Base-by-base conservation (phyloP, 2,329 filamentous ascomycete species). In the Talaromyces pinophilus region DNA sequence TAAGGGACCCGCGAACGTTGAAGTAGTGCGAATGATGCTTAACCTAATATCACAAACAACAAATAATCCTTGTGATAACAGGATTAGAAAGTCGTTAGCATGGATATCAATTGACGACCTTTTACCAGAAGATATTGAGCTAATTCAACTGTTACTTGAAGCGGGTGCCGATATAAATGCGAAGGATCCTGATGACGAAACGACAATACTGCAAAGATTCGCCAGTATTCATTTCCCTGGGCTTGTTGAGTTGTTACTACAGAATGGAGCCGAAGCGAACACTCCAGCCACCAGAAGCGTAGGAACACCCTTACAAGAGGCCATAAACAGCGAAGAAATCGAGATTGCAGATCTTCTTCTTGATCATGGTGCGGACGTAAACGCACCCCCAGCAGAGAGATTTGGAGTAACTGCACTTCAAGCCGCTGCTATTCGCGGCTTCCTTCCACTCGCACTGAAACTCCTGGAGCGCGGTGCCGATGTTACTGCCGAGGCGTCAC, bases 391-490 rank as follows among this genome's bases (percentile, higher is more conserved):
- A 13, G 46, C 48, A 33, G n/a, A 40, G 8, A 0, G 1, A 5
- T 25, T 0, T 25, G 63, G 63, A 35, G 40, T 33, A 17, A 61
- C 63, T 11, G 40, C 63, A 44, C 57, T 65, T 4, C 63, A 65
- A 40, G 57, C 33, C 11, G 63, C 57, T 35, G 55, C 46, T 13
- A 7, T 33, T 19, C 3, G 8, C 13, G 35, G 44, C 4, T 19
- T 38, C 35, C 11, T 28, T 25, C 22, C 46, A 19, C 50, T 73
- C 59, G 67, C 66, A 2, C 0, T 67, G 6, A 35, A 65, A 28
- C 68, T 72, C 46, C 59, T 72, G 6, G 46, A 67, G n/a, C 33
- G 13, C 3, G 68, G 68, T 17, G 70, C 70, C 7, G 50, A 72
- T 63, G 65, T 71, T 28, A 35, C 44, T 42, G 67, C 69, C n/a